These are phyloP conservation scores for Reutealis trisperma DNA, from an alignment of 345 rosid species.

Conservation along the genomic window DNA sequence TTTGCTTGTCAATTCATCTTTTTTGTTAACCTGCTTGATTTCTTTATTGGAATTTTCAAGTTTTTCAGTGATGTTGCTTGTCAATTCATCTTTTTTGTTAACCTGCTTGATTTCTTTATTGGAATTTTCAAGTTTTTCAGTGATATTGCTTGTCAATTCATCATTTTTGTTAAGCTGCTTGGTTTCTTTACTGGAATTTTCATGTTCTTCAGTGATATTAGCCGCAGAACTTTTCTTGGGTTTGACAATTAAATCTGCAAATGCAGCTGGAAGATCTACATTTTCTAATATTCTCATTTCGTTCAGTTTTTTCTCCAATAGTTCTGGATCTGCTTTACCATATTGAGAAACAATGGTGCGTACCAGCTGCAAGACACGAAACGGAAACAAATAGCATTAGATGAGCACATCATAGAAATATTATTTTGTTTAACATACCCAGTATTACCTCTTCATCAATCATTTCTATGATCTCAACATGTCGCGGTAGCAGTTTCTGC, in stretches of 20 bases:
- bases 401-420: not conserved
- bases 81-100: slow-evolving; percentile 3
- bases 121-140: slow-evolving; percentile 32
- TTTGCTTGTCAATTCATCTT: slow-evolving; percentile 3
- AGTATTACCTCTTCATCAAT: slow-evolving; percentile 72
- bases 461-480: slow-evolving; percentile 75
- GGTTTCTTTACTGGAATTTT: slow-evolving; percentile 28
- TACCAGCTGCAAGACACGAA: slow-evolving; percentile 51
- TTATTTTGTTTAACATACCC: slow-evolving; percentile 18
- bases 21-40: slow-evolving; percentile 16
- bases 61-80: slow-evolving; percentile 27
- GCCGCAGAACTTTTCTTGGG: slow-evolving; percentile 36
- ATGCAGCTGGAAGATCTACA: slow-evolving; percentile 64
- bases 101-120: slow-evolving; percentile 30
- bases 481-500: slow-evolving; percentile 77
- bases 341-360: slow-evolving; percentile 58
- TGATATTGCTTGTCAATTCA: slow-evolving; percentile 17
- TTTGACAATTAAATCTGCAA: slow-evolving; percentile 62
- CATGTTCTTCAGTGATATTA: slow-evolving; percentile 33
- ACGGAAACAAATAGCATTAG: slow-evolving; percentile 20
- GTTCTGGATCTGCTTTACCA: slow-evolving; percentile 51
- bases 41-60: slow-evolving; percentile 34
- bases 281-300: slow-evolving; percentile 82
- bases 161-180: slow-evolving; percentile 17
- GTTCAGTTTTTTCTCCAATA: slow-evolving; percentile 60